phyloP scores from a whole-genome alignment of 257 asterid genomes.

The Parsonsia alboflavescens region DNA sequence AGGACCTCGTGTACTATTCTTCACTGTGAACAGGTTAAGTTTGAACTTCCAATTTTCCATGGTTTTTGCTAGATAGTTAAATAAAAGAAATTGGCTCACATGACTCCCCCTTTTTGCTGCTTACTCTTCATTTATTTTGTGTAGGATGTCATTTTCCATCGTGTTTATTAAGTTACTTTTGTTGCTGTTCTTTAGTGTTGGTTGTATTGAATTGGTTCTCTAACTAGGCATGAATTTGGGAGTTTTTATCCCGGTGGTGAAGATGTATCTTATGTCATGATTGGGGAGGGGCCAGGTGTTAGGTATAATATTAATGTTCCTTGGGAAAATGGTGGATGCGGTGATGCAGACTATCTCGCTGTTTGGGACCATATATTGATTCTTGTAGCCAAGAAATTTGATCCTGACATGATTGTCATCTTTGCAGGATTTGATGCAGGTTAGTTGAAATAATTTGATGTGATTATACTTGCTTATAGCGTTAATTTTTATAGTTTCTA shows the following conservation, averaged over 20 bases:
- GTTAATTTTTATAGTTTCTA: slow-evolving; percentile 10
- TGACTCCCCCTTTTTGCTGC: too few relatives aligned
- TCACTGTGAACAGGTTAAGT: slow-evolving; percentile 88
- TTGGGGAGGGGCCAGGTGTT: slow-evolving; percentile 75
- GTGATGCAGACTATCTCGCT: slow-evolving; percentile 96
- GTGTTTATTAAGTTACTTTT: not conserved
- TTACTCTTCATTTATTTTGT: not conserved
- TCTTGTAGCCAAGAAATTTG: slow-evolving; percentile 84
- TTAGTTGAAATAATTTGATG: slow-evolving; percentile 25
- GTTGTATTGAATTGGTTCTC: slow-evolving; percentile 9
- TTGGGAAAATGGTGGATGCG: slow-evolving; percentile 75
- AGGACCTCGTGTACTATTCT: slow-evolving; percentile 86
- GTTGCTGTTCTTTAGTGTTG: slow-evolving; percentile 1
- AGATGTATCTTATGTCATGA: slow-evolving; percentile 74
- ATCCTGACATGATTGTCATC: slow-evolving; percentile 71
- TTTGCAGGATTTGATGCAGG: slow-evolving; percentile 99
- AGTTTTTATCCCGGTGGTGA: slow-evolving; percentile 71
- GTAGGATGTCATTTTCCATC: not conserved
- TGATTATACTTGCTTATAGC: slow-evolving; percentile 1
- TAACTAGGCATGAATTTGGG: slow-evolving; percentile 67
- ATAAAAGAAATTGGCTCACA: not conserved
- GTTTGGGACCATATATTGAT: slow-evolving; percentile 86
- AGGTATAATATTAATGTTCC: slow-evolving; percentile 95
- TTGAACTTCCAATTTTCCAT: not conserved
- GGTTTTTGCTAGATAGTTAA: not conserved